These are phyloP conservation scores for Euryodendron excelsum DNA, from an alignment of 148 eudicot species.

Conservation along the genomic window DNA sequence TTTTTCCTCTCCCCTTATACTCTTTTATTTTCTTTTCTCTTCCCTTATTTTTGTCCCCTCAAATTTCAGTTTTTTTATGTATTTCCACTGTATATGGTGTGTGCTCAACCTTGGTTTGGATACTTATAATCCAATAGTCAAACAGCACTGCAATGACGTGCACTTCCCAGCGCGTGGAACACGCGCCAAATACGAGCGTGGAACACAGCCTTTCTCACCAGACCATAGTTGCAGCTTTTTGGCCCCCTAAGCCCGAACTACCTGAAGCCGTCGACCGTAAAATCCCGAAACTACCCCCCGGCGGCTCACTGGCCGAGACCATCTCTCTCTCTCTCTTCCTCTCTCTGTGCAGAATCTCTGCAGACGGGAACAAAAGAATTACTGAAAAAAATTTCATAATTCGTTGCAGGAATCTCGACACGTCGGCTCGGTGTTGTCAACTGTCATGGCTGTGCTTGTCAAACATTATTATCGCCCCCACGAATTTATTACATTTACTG, in stretches of 20 bases:
- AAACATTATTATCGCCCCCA: constrained; percentile 15
- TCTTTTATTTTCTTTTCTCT: no score
- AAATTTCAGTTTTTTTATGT: no score
- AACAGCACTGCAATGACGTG: not conserved
- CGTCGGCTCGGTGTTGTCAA: not conserved
- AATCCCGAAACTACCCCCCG: no score
- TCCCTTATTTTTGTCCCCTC: no score
- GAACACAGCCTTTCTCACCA: not conserved
- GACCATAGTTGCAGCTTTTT: not conserved
- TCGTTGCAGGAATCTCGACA: no score
- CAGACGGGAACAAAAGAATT: not conserved
- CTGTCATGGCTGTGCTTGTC: constrained; percentile 2
- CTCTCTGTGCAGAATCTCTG: constrained; percentile 5
- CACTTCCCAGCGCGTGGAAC: not conserved
- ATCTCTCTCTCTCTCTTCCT: not conserved
- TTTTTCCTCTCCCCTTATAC: no score
- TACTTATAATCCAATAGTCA: not conserved
- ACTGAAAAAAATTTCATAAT: no score
- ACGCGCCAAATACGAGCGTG: not conserved
- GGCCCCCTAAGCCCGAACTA: not conserved
- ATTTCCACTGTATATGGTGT: no score
- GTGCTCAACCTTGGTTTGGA: not conserved
- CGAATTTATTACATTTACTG: constrained; percentile 32
- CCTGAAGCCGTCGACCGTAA: not conserved
- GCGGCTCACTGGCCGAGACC: not conserved